Conservation (phyloP, 169 alveolate species). For the Eimeria acervulina region DNA sequence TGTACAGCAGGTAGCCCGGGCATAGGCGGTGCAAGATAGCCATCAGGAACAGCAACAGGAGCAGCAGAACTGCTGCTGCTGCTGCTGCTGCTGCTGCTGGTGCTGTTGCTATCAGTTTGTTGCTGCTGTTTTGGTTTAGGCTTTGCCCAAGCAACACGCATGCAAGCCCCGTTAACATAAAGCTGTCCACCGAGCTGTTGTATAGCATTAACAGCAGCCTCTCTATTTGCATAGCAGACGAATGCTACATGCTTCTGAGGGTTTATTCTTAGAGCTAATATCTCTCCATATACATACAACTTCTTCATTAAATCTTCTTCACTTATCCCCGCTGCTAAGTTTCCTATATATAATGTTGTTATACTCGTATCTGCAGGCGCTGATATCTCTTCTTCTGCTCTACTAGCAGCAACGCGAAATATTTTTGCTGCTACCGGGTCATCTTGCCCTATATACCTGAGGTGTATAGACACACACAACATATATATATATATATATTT, state of each 20-base stretch:
- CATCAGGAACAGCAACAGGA: background rate
- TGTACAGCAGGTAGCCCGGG: conserved; percentile 2
- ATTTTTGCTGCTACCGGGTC: conserved; percentile 93
- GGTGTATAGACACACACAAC: background rate
- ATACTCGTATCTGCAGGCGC: conserved; percentile 88
- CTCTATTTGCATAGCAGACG: conserved; percentile 87
- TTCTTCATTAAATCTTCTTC: conserved; percentile 83
- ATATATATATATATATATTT: background rate
- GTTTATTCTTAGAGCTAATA: conserved; percentile 87
- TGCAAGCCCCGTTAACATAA: conserved; percentile 82
- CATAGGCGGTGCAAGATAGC: background rate
- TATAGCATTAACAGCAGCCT: conserved; percentile 91
- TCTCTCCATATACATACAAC: conserved; percentile 88
- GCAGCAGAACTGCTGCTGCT: conserved; percentile 3
- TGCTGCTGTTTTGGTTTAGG: conserved; percentile 45
- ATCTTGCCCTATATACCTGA: conserved; percentile 89
- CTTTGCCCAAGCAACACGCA: conserved; percentile 87
- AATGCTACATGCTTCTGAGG: conserved; percentile 88
- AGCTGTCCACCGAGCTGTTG: conserved; percentile 84
- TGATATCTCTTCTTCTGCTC: conserved; percentile 55
- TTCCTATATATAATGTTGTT: conserved; percentile 90
- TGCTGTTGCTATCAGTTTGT: background rate
- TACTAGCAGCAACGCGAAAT: conserved; percentile 85
- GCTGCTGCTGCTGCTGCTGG: conserved; percentile 35
- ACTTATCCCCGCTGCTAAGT: conserved; percentile 78